Evolutionary conservation across 75 land plant genomes (phyloP), one percentile per base, ranked within the genome.

Genomic region (Larix kaempferi): DNA sequence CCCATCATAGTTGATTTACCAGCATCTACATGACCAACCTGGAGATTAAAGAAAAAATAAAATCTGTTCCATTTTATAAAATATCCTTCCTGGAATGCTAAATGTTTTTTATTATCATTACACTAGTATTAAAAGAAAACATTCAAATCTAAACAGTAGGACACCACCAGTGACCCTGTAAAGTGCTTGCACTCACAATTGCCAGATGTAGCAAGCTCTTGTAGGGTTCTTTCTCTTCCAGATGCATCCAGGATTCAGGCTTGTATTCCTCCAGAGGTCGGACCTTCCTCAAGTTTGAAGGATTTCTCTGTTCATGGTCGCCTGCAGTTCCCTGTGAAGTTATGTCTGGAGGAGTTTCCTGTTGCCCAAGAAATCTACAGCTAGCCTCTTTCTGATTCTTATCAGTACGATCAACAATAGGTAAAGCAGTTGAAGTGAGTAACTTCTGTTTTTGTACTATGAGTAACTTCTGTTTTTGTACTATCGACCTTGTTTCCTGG

Each of bases 11-110:
- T 86, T 22, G 88, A 86, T 67, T 86, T 86, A 35, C 88, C 88
- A 33, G 88, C 85, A 80, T 86, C 88, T 54, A 86, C 88, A 71
- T 86, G 88, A 33, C 85, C 88, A 52, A 86, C 85, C 88, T 86
- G 76, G 65, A 78, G 33, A 78, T 11, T 26, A 15, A 27, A 67
- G 13, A 27, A 33, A 67, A 25, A 67, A 33, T 25, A 67, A 67
- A 67, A 19, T 58, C 19, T 12, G 5, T 58, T 16, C 13, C n/a
- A 17, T 58, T 58, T 58, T 21, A 58, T 21, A 58, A 58, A 58
- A 49, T 49, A 49, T 49, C 10, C 52, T 49, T 49, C 52, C 52
- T 1, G 11, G 52, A 49, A 58, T 58, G 59, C 59, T 12, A 58
- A 58, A 58, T 19, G 2, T 58, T 49, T 8, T 49, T 49, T 0